A percentile compares a stretch with the other conserved stretches of the same genome.
These are phyloP conservation scores for Luvunga scandens DNA, from an alignment of 345 rosid genomes.

Conservation along the genomic window DNA sequence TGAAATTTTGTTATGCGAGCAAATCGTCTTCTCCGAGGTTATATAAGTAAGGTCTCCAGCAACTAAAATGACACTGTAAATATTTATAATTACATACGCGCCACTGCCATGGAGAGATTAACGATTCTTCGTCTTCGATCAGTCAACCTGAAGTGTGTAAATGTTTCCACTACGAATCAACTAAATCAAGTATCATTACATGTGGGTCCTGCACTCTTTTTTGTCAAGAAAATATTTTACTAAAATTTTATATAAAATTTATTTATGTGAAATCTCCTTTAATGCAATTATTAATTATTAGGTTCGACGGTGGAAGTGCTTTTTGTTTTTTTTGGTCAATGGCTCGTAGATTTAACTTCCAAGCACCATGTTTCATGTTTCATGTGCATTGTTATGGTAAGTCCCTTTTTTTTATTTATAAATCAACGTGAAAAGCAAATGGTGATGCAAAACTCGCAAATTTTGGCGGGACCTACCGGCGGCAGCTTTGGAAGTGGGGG, in stretches of 20 bases:
- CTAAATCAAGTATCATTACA: neutral
- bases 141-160: neutral
- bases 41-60: neutral
- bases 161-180: neutral
- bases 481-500: neutral
- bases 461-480: neutral
- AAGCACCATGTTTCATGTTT: neutral
- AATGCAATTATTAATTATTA: no score
- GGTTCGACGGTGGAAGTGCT: no score
- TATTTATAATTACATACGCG: neutral
- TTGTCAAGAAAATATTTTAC: no score
- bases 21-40: neutral
- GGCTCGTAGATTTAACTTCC: neutral
- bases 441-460: neutral
- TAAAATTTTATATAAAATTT: no score
- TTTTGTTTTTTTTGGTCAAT: no score
- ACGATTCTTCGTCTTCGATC: neutral
- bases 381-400: no score
- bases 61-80: neutral
- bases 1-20: constrained; percentile 14
- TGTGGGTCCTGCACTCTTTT: neutral
- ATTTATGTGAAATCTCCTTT: no score
- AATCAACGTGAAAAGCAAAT: neutral
- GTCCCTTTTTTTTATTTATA: no score
- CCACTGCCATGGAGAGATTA: constrained; percentile 8